Evolutionary conservation across 2,329 filamentous ascomycete genomes (phyloP).

Genomic region (Calonectria pauciramosa): DNA sequence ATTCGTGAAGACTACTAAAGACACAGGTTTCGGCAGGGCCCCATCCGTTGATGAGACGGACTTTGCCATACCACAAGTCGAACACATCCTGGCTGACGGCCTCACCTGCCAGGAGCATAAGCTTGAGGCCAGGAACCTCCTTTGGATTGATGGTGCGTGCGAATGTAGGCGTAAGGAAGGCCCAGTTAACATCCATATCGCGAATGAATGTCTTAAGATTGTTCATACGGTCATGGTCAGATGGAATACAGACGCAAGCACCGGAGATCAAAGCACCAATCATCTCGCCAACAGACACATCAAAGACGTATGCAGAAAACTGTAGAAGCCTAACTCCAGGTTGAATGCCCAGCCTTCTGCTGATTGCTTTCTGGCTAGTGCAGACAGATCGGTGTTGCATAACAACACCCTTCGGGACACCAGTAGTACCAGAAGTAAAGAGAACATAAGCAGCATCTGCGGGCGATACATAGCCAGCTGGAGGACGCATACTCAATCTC

Average conservation of each 20-base stretch:
- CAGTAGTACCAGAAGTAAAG: slow-evolving; percentile 46
- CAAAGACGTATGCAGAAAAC: slow-evolving; percentile 26
- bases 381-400: slow-evolving; percentile 36
- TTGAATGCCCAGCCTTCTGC: slow-evolving; percentile 12
- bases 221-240: slow-evolving; percentile 12
- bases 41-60: slow-evolving; percentile 12
- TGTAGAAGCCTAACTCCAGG: slow-evolving; percentile 20
- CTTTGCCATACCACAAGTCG: slow-evolving; percentile 8
- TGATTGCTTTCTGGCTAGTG: slow-evolving; percentile 22
- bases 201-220: slow-evolving; percentile 7
- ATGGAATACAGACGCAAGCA: slow-evolving; percentile 29
- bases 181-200: slow-evolving; percentile 8
- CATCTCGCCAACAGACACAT: slow-evolving; percentile 23
- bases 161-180: slow-evolving; percentile 19
- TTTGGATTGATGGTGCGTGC: slow-evolving; percentile 16
- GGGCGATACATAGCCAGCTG: neutral
- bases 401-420: slow-evolving; percentile 41
- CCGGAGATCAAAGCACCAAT: slow-evolving; percentile 17
- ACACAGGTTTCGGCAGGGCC: slow-evolving; percentile 3
- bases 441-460: slow-evolving; percentile 33
- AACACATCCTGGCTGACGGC: slow-evolving; percentile 10
- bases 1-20: slow-evolving; percentile 13
- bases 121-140: slow-evolving; percentile 9
- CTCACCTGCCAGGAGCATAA: slow-evolving; percentile 15
- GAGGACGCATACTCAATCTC: slow-evolving; percentile 2